Conservation (phyloP, 495 filamentous ascomycete genomes). For the Schizothecium vesticola region DNA sequence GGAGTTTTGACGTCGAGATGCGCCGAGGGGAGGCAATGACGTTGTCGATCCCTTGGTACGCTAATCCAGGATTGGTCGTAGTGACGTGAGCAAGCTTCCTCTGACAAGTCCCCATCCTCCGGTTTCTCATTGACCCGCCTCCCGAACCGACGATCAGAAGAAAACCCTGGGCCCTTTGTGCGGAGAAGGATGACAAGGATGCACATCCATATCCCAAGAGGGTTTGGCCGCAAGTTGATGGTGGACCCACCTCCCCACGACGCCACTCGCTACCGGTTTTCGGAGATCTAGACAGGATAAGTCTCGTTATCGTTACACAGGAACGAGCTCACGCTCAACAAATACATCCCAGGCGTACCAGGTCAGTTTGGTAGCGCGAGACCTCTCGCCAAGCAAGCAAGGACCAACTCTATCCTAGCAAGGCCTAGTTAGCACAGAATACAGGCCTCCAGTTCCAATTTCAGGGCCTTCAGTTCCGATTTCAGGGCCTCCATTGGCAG, state of each 20-base stretch:
- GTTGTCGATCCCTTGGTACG: not conserved
- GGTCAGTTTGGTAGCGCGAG: too few relatives aligned
- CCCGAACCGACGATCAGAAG: not conserved
- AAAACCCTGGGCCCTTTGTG: not conserved
- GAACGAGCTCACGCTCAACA: too few relatives aligned
- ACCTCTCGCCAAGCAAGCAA: not conserved
- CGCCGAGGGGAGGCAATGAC: not conserved
- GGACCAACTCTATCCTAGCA: not conserved
- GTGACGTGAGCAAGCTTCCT: not conserved
- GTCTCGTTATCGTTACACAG: not conserved
- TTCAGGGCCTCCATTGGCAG: not conserved
- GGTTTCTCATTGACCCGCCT: not conserved
- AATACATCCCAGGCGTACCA: too few relatives aligned
- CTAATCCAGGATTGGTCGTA: not conserved
- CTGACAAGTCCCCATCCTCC: not conserved
- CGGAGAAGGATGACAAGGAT: not conserved
- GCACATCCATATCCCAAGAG: not conserved
- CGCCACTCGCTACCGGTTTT: not conserved
- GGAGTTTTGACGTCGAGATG: not conserved
- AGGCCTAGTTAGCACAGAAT: not conserved
- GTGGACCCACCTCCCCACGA: not conserved
- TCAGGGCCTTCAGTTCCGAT: not conserved
- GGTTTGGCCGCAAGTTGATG: not conserved
- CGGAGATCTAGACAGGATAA: not conserved
- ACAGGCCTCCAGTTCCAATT: not conserved